phyloP scores from a whole-genome alignment of 306 rosid genomes.

The Biancaea sappan region DNA sequence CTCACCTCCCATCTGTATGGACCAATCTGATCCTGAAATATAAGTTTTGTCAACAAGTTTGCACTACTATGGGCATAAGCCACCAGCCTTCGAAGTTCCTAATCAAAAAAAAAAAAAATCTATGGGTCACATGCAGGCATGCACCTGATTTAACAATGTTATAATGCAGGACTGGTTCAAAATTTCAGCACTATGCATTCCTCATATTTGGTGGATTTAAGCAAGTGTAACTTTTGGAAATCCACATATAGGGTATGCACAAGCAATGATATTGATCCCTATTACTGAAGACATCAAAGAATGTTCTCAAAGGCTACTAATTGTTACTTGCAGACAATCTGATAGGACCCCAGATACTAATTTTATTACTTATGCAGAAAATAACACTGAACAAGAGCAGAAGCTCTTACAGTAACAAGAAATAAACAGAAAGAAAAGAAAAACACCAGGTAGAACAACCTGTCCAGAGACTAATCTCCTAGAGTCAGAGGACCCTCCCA shows the following conservation, averaged over 20 bases:
- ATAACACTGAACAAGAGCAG: too few relatives aligned
- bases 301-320: background rate
- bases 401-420: too few relatives aligned
- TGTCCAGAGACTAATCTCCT: too few relatives aligned
- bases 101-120: conserved; percentile 31
- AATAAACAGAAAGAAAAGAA: too few relatives aligned
- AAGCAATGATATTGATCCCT: conserved; percentile 1
- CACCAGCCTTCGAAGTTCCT: conserved; percentile 84
- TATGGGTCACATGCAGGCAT: conserved; percentile 9
- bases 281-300: conserved; percentile 1
- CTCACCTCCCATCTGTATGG: conserved; percentile 83
- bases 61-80: conserved; percentile 96
- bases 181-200: conserved; percentile 12
- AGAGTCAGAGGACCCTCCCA: too few relatives aligned
- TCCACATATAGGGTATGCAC: conserved; percentile 6
- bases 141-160: background rate
- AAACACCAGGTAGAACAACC: too few relatives aligned
- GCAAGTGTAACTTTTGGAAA: background rate
- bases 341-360: too few relatives aligned
- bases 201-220: background rate
- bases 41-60: conserved; percentile 64
- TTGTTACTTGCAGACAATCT: background rate
- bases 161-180: conserved; percentile 7
- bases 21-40: conserved; percentile 61
- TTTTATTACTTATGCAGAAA: too few relatives aligned